Evolutionary conservation across 2,329 filamentous ascomycete genomes (phyloP).

Genomic region (Penicillium fuscoglaucum): DNA sequence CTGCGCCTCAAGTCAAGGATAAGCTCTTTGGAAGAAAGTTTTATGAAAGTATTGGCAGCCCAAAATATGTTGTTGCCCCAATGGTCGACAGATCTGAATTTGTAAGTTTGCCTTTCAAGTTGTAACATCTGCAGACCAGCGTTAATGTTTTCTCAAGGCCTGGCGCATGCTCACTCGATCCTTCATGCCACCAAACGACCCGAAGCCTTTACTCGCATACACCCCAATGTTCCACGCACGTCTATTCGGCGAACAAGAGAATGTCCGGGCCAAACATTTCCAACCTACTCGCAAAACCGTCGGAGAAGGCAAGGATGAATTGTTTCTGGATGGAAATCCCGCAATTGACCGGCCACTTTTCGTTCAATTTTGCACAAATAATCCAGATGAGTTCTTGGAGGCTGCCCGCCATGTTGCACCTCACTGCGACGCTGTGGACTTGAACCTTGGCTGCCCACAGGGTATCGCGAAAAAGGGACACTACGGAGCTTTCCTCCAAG

Average conservation of each 20-base stretch:
- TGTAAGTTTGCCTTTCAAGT: constrained; percentile 55
- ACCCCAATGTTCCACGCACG: constrained; percentile 96
- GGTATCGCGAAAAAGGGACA: constrained; percentile 88
- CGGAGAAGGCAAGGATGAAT: constrained; percentile 30
- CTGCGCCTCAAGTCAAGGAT: constrained; percentile 20
- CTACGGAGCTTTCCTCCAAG: constrained; percentile 93
- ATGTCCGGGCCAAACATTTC: constrained; percentile 79
- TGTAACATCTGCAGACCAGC: not conserved
- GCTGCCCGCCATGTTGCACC: constrained; percentile 78
- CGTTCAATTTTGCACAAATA: constrained; percentile 81
- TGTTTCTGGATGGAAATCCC: constrained; percentile 83
- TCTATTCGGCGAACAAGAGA: constrained; percentile 73
- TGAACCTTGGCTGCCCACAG: constrained; percentile 95
- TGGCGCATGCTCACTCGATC: constrained; percentile 97
- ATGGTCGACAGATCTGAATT: constrained; percentile 99
- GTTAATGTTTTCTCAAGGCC: constrained; percentile 58
- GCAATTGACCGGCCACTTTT: constrained; percentile 82
- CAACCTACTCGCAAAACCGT: constrained; percentile 58
- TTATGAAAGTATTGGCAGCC: constrained; percentile 91
- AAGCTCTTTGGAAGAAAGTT: constrained; percentile 86
- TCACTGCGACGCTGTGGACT: constrained; percentile 90
- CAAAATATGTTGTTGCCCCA: constrained; percentile 85
- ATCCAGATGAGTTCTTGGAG: constrained; percentile 50
- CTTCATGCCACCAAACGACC: constrained; percentile 70
- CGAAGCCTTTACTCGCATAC: constrained; percentile 74